Evolutionary conservation across 2,329 filamentous ascomycete species (phyloP).

Genomic region (Neofusicoccum kwambonambiense): DNA sequence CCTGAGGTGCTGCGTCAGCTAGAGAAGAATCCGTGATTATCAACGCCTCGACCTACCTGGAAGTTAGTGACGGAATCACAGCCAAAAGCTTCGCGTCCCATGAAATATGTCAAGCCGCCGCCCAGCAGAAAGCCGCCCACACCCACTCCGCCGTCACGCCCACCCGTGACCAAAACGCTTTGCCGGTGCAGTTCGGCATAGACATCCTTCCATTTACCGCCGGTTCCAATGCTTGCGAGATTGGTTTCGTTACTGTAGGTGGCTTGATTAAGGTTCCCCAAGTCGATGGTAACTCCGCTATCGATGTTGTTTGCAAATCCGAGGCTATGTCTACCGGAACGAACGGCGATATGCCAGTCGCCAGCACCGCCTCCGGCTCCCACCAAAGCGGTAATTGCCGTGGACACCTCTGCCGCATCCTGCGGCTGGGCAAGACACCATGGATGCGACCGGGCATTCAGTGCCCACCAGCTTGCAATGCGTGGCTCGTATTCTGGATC

Average conservation of each 20-base stretch:
- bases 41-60: neutral
- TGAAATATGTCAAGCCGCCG: constrained; percentile 15
- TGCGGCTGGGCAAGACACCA: neutral
- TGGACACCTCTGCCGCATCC: neutral
- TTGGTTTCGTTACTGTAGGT: constrained; percentile 24
- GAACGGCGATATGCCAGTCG: neutral
- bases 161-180: constrained; percentile 26
- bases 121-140: constrained; percentile 28
- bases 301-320: constrained; percentile 28
- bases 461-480: neutral
- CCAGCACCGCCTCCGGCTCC: neutral
- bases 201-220: constrained; percentile 28
- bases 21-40: no score
- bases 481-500: neutral
- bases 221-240: constrained; percentile 25
- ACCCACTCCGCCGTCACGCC: constrained; percentile 27
- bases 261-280: constrained; percentile 27
- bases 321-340: constrained; percentile 23
- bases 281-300: constrained; percentile 29
- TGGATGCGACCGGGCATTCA: neutral
- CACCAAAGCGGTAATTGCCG: neutral
- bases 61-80: neutral
- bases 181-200: constrained; percentile 24
- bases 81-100: neutral
- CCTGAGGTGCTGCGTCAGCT: no score